Base-by-base conservation (phyloP, 345 rosid genomes). In the Euclidium syriacum region DNA sequence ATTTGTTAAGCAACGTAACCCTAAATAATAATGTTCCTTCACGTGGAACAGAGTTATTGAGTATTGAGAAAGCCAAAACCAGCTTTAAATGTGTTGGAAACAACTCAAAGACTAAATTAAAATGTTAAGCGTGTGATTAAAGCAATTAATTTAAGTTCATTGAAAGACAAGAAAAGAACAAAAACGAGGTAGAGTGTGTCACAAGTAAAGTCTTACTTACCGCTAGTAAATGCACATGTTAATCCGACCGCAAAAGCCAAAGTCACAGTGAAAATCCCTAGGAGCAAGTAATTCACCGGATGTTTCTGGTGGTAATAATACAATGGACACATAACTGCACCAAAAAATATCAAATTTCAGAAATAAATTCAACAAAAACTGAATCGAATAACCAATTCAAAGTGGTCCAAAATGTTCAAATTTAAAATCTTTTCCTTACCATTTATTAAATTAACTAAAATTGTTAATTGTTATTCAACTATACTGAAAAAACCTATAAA, bases 221-320 rank as follows among this genome's bases (percentile, higher is more conserved):
- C 88, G 10, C 77, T 75, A n/a, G 95, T 90, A 38, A 81, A 87
- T 3, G 97, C 90, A 32, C 95, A 87, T 0, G 87, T 72, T 72
- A 90, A 74, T 36, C 97, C 97, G n/a, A 90, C 72, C 0, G 77
- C 85, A 43, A 90, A 87, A 3, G 88, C 81, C 2, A 90, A 71
- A 55, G 82, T 1, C 36, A 83, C 22, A 4, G 97, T 87, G 66
- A 90, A 90, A 67, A 90, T 30, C 56, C 85, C 87, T 2, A 90
- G 80, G 11, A 90, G 82, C 17, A 90, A 36, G 68, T 83, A 87
- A 51, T 90, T 90, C 74, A 90, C 81, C 8, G 97, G 97, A 73
- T 90, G 95, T 71, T 72, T 82, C 84, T 85, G 87, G 62, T 85
- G 85, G 66, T 90, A 90, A 75, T 77, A 83, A 15, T 77, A 90